Percentiles rank a stretch among this genome's conserved stretches.
These are phyloP conservation scores for Azolla pinnata DNA, from an alignment of 75 land plant species.

Conservation along the genomic window DNA sequence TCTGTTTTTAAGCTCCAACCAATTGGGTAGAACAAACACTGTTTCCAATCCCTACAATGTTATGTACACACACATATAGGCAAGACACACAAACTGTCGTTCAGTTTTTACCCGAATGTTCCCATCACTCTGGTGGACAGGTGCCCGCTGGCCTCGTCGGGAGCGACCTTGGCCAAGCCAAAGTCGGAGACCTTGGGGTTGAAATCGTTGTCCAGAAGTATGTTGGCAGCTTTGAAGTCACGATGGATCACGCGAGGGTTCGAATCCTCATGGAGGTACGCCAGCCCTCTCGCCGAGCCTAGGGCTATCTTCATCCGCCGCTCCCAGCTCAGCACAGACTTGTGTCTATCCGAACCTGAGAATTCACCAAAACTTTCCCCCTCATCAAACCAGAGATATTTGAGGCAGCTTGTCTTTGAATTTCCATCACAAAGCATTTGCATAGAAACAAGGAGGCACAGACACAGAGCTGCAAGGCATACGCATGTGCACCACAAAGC, in stretches of 20 bases:
- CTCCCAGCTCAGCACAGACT: slow-evolving; percentile 66
- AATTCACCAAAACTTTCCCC: too few relatives aligned
- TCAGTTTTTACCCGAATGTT: slow-evolving; percentile 71
- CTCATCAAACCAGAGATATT: too few relatives aligned
- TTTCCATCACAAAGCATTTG: too few relatives aligned
- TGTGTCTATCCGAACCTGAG: slow-evolving; percentile 15
- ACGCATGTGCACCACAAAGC: too few relatives aligned
- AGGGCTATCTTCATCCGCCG: slow-evolving; percentile 83
- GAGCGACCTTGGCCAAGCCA: slow-evolving; percentile 81
- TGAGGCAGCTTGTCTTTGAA: too few relatives aligned
- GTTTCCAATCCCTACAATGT: too few relatives aligned
- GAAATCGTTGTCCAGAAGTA: slow-evolving; percentile 76
- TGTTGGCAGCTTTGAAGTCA: slow-evolving; percentile 91
- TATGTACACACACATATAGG: too few relatives aligned
- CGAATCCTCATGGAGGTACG: slow-evolving; percentile 89
- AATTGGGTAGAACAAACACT: too few relatives aligned
- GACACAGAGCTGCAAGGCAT: too few relatives aligned
- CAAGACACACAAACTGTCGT: too few relatives aligned
- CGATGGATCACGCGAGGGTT: slow-evolving; percentile 87
- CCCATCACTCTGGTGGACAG: slow-evolving; percentile 93
- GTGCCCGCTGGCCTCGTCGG: slow-evolving; percentile 61
- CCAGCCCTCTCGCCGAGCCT: slow-evolving; percentile 82
- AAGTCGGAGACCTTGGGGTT: slow-evolving; percentile 94
- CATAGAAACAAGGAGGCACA: too few relatives aligned
- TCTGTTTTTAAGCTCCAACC: too few relatives aligned